Evolutionary conservation across 176 grass and related monocot species (phyloP), one percentile per base, ranked within the genome.

Genomic region (Dendrocalamus sinicus): DNA sequence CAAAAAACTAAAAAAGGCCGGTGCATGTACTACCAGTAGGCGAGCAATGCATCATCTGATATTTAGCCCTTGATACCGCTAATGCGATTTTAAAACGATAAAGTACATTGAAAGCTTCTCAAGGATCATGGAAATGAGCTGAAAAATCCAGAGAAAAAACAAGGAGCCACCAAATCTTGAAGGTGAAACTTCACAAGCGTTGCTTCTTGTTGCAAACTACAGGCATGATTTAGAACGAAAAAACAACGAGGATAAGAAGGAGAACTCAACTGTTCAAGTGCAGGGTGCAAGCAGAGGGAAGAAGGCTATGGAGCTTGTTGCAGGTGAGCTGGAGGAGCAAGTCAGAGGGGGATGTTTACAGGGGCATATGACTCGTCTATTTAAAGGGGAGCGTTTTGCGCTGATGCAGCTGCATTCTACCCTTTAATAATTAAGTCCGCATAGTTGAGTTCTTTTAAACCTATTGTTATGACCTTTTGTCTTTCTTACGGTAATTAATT

Each of bases 11-110:
- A 78, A 64, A 50, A 83, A 78, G 70, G n/a, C 45, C 12, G 22
- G 63, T 17, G 67, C 68, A 48, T 12, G 57, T 13, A 72, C 60
- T 16, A 16, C 15, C n/a, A 54, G 69, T 61, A 81, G 61, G 70
- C 52, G 78, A 77, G 70, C 75, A 75, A 87, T 91, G 81, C 85
- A 80, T 87, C 80, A 79, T 19, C 73, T 6, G 79, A 81, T 45
- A 40, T 22, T 20, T 77, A 82, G 57, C 67, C 8, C 37, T 4
- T 12, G n/a, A 54, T 67, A 57, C 20, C 61, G 20, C 68, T 48
- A n/a, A 8, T 24, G 26, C 51, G 23, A 19, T 58, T 52, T 58
- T 61, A 76, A 88, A 81, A 70, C 19, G 59, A 46, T 55, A 57
- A 77, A 81, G 43, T 52, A 30, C 61, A 80, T 37, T 26, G 79